These are phyloP conservation scores for Allium sativum DNA, from an alignment of 106 monocot species.

Conservation along the genomic window DNA sequence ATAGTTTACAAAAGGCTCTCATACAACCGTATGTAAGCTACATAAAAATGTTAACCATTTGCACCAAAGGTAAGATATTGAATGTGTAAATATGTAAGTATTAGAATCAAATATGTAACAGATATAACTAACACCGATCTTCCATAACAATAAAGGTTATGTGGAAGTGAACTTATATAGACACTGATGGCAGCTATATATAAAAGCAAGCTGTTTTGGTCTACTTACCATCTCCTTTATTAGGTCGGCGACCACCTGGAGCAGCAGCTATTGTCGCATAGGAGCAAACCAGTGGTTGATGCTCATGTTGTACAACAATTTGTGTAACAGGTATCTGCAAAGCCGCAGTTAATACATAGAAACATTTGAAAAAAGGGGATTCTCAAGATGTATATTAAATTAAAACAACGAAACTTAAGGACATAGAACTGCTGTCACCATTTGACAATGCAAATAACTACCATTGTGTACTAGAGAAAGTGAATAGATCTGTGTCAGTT, in stretches of 20 bases:
- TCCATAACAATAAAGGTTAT: too few relatives aligned
- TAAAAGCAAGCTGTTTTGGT: neutral
- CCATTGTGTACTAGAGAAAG: neutral
- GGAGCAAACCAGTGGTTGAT: slow-evolving; percentile 24
- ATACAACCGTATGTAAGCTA: too few relatives aligned
- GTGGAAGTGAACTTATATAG: too few relatives aligned
- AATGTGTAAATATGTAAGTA: too few relatives aligned
- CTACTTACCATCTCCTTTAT: slow-evolving; percentile 74
- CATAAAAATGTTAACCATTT: too few relatives aligned
- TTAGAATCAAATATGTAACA: too few relatives aligned
- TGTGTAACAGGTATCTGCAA: slow-evolving; percentile 59
- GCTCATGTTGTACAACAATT: slow-evolving; percentile 33
- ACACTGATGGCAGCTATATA: too few relatives aligned
- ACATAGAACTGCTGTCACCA: neutral
- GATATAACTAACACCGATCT: too few relatives aligned
- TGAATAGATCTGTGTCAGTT: too few relatives aligned
- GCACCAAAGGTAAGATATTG: too few relatives aligned
- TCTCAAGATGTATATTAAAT: neutral
- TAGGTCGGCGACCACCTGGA: slow-evolving; percentile 27
- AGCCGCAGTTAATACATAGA: neutral
- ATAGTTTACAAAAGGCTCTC: too few relatives aligned
- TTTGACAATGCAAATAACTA: neutral
- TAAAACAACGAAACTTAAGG: neutral
- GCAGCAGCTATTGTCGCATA: slow-evolving; percentile 77
- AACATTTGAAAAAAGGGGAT: neutral